Base-by-base conservation (phyloP, 108 stramenopile genomes). In the Schizochytrium sp. region DNA sequence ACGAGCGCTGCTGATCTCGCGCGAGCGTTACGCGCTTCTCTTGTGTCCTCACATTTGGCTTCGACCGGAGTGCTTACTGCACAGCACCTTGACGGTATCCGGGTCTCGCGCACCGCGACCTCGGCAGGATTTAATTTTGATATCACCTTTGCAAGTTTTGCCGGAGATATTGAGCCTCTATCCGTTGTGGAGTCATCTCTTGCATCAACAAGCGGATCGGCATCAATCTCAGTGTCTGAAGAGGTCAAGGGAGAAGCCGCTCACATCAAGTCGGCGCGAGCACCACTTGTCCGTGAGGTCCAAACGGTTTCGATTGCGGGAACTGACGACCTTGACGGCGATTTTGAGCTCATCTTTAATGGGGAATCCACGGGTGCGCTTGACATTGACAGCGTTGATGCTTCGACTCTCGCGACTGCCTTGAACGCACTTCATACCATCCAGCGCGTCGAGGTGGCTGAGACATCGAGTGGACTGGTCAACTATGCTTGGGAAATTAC, bases 101-200 rank as follows among this genome's bases (percentile, higher is more conserved):
- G 4, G 45, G 76, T 83, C 0, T 2, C 76, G 16, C 45, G 51
- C 6, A n/a, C 45, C n/a, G 18, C 45, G n/a, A 21, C 76, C 8
- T 21, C 18, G 19, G 5, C 45, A 6, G 76, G 76, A 1, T 83
- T 83, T 34, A 4, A 45, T 23, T 53, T 53, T 47, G 48, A 83
- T 25, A 83, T 83, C 51, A 83, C 76, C n/a, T 83, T 83, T 83
- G 76, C 48, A 8, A 83, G 76, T 45, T 83, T 83, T 83, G 45
- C 51, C 18, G 76, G 76, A 53, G 76, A 83, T 23, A 47, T 83
- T 23, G 76, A 83, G n/a, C 6, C 51, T 6, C 4, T 83, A 8
- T 45, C 23, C 12, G 18, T 34, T 23, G 76, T 83, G 45, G 76
- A 83, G 16, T 19, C 19, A 14, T 53, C 45, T 0, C 51, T 83